A percentile compares a stretch with the other conserved stretches of the same genome.
Conservation (phyloP, 345 rosid species). For the Ceriops tagal region DNA sequence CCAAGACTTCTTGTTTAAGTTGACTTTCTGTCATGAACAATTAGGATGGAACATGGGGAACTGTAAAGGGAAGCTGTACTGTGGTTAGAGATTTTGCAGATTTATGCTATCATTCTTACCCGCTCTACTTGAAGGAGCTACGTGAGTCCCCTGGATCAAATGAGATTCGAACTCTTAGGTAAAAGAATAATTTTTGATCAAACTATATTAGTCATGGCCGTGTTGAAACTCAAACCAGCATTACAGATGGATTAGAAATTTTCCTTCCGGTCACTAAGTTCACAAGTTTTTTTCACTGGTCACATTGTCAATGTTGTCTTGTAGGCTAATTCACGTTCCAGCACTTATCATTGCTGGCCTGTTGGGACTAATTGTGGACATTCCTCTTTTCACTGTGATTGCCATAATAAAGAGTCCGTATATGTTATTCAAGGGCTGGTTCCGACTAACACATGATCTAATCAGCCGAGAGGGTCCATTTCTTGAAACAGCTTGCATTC, state of each 20-base stretch:
- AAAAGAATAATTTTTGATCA: conserved; percentile 9
- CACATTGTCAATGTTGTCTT: conserved; percentile 15
- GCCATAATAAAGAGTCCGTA: conserved; percentile 68
- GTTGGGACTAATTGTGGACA: conserved; percentile 57
- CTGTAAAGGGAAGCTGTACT: conserved; percentile 68
- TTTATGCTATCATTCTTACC: conserved; percentile 69
- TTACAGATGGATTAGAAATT: conserved; percentile 2
- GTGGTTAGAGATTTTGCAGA: conserved; percentile 72
- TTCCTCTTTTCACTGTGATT: conserved; percentile 65
- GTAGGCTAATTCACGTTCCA: conserved; percentile 70
- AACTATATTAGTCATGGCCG: background rate
- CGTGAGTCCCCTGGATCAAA: conserved; percentile 49
- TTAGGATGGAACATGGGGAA: conserved; percentile 89
- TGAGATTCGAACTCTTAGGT: conserved; percentile 67
- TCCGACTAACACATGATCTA: conserved; percentile 58
- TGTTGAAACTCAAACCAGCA: background rate
- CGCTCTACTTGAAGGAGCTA: conserved; percentile 56
- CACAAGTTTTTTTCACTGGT: background rate
- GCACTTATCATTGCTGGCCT: conserved; percentile 67
- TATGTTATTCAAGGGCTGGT: conserved; percentile 78
- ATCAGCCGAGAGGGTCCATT: conserved; percentile 76
- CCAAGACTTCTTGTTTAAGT: background rate
- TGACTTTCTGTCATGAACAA: conserved; percentile 1
- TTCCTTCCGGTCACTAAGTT: background rate
- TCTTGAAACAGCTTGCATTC: conserved; percentile 78